These are phyloP conservation scores for Zoysia japonica DNA, from an alignment of 176 grass and related monocot genomes.

Conservation along the genomic window DNA sequence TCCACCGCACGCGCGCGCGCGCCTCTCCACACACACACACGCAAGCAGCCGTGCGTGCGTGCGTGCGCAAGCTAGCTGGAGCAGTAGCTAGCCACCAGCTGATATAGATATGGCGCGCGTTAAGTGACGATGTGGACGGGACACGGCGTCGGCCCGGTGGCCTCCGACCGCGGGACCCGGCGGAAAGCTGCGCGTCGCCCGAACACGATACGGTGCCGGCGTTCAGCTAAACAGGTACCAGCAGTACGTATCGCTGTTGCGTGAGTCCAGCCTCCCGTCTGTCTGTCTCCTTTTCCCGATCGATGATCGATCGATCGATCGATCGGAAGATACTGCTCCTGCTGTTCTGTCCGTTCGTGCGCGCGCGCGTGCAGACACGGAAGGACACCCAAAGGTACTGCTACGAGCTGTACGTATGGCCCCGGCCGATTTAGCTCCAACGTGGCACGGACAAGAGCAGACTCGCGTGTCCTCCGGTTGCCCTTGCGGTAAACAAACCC, in stretches of 20 bases:
- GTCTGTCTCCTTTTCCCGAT: neutral
- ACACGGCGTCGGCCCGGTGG: neutral
- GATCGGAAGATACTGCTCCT: neutral
- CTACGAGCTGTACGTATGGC: constrained; percentile 33
- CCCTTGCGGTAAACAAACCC: neutral
- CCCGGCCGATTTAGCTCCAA: neutral
- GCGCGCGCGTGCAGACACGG: neutral
- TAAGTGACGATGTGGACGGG: neutral
- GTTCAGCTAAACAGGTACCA: too few relatives aligned
- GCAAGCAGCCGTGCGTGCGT: neutral
- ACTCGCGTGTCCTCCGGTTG: neutral
- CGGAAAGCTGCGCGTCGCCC: neutral
- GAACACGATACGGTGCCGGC: neutral
- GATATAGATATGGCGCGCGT: neutral
- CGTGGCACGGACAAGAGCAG: neutral
- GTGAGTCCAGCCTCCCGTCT: neutral
- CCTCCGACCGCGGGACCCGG: constrained; percentile 14
- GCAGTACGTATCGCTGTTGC: neutral
- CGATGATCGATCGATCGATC: neutral
- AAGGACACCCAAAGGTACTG: neutral
- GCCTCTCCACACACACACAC: neutral
- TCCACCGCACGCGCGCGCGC: neutral
- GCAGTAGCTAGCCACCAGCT: neutral
- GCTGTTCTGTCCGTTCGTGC: neutral
- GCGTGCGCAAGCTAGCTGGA: neutral